Evolutionary conservation across 2,329 filamentous ascomycete species (phyloP), one percentile per base, ranked within the genome.

Genomic region (Ascochyta koolunga): DNA sequence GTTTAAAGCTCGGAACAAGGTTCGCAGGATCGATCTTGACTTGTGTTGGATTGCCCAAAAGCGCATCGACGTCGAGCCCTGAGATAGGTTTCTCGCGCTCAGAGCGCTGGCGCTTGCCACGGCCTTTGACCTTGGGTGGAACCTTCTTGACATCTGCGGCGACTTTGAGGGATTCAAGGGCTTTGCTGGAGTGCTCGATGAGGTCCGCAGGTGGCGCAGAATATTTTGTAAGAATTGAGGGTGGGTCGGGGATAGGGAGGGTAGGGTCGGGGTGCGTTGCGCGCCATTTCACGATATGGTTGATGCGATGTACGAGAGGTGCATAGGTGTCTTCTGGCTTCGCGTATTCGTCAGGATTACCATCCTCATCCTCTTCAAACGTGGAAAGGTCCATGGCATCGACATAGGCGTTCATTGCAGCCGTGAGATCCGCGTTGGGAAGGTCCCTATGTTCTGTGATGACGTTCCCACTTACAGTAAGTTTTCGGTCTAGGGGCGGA

Each of bases 341-440:
- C 36, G 89, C 86, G 56, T 90, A 93, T 68, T 97, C 91, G 1
- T 77, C 71, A 1, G 78, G 75, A 9, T 85, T 74, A 11, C 70
- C 90, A 37, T 93, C 84, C 39, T 95, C 90, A 65, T 96, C 89
- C 39, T 80, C 83, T 9, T 82, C 88, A 66, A 88, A 86, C 0
- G 74, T 81, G 1, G 88, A 89, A 2, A 99, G 79, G 66, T 97
- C 93, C 93, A 99, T 96, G 7, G 85, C 86, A 71, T 98, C 91
- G 7, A 99, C 91, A 64, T 93, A 98, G 59, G 91, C 86, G 71
- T 87, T 89, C 93, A 99, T 98, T 1, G 91, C 89, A 42, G 88
- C 78, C 48, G 85, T 82, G 21, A 99, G 81, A 27, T 90, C 85
- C 2, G 89, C 82, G 9, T 80, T 87, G 0, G 95, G 95, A 2